A percentile compares a stretch with the other conserved stretches of the same genome.
These are phyloP conservation scores for Pseudopediastrum boryanum DNA, from an alignment of 139 green algal species.

Conservation along the genomic window DNA sequence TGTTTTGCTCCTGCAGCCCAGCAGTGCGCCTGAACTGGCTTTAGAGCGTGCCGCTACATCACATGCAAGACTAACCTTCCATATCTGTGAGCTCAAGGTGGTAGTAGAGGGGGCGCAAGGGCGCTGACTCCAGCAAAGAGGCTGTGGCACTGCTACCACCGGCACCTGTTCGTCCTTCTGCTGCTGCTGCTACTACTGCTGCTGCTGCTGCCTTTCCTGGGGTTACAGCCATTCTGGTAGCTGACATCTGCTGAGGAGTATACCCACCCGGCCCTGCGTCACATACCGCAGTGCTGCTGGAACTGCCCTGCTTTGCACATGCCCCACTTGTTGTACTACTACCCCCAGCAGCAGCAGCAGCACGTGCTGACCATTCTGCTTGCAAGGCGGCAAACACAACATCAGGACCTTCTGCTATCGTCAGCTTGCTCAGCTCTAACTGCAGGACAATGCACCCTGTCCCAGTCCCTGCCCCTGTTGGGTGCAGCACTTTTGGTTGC, in stretches of 20 bases:
- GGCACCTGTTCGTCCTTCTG: too few species aligned
- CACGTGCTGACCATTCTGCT: background rate
- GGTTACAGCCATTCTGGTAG: background rate
- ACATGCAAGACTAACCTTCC: constrained; percentile 5
- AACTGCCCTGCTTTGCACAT: background rate
- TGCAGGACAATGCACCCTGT: constrained; percentile 7
- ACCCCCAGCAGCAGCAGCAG: background rate
- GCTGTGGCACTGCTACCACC: too few species aligned
- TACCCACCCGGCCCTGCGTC: background rate
- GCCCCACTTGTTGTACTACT: background rate
- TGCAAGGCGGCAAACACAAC: background rate
- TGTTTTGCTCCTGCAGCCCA: background rate
- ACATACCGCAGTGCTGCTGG: background rate
- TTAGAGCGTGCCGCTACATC: background rate
- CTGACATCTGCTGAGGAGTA: background rate
- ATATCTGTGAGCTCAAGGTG: background rate
- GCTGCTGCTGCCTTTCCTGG: background rate
- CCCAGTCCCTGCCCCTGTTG: background rate
- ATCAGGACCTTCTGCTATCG: background rate
- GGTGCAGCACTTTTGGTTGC: background rate
- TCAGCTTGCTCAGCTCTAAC: constrained; percentile 6
- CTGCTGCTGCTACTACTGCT: constrained; percentile 16
- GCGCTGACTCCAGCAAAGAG: background rate
- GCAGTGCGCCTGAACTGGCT: background rate
- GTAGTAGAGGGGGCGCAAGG: constrained; percentile 4